Evolutionary conservation across 441 rosid genomes (phyloP).

Genomic region (Jatropha podagrica): DNA sequence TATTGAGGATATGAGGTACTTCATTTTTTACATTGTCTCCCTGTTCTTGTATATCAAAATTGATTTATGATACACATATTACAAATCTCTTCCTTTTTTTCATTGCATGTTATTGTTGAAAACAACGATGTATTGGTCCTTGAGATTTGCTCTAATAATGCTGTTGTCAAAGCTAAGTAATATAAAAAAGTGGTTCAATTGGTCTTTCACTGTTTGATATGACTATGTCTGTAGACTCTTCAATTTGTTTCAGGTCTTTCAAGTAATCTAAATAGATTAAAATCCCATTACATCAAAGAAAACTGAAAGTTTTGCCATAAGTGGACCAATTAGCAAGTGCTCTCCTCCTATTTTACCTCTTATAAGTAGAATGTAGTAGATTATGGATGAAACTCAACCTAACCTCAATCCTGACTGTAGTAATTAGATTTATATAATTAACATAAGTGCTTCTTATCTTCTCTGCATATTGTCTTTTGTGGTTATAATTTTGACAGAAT

Average conservation of each 20-base stretch:
- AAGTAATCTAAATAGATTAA: background rate
- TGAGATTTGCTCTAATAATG: background rate
- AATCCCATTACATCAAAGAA: background rate
- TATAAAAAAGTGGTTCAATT: background rate
- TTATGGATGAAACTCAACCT: background rate
- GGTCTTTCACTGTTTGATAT: background rate
- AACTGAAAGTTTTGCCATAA: slow-evolving; percentile 1
- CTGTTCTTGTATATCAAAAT: background rate
- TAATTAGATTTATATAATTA: background rate
- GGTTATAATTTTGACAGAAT: background rate
- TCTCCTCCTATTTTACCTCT: background rate
- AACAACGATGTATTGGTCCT: background rate
- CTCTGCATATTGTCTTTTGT: background rate
- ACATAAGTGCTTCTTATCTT: too few relatives aligned
- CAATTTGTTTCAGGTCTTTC: background rate
- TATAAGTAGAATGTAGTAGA: background rate
- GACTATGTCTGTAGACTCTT: background rate
- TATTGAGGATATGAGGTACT: slow-evolving; percentile 24
- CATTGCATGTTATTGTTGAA: background rate
- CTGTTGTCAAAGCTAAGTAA: background rate
- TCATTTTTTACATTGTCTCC: background rate
- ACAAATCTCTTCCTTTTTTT: background rate
- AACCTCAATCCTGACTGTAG: background rate
- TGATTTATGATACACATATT: background rate
- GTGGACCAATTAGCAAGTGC: background rate